Evolutionary conservation across 768 basidiomycete genomes (phyloP), one percentile per base, ranked within the genome.

Genomic region (Termitomyces sp.): DNA sequence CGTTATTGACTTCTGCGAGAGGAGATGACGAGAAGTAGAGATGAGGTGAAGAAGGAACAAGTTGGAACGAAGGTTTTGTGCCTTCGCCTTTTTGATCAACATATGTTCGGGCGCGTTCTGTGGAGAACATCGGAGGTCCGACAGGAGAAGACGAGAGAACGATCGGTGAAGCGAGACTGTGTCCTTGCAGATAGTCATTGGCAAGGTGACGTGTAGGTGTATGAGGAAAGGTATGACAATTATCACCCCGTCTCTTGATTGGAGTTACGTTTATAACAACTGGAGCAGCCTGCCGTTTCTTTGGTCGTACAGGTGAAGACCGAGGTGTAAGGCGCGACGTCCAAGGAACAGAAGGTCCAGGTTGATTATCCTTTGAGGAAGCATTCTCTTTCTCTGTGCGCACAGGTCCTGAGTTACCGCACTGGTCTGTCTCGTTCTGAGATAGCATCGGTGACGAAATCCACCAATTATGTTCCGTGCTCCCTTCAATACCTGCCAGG

Each of bases 401-500:
- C 7, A 58, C 18, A 20, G 53, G 52, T 14, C 41, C 57, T 52
- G 59, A 40, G 16, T 41, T 30, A 18, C 28, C 56, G 1, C 20
- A 20, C 20, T 61, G 50, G 28, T 50, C 47, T 32, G 16, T 55
- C 16, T 20, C 50, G 6, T 56, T 20, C 50, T 61, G 59, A 2
- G 61, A 61, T 12, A 50, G 49, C 9, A 28, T 12, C 18, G 63
- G 55, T 14, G 59, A 61, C 14, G 63, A 52, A 13, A 63, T 50
- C 70, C 72, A 73, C 72, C 73, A 75, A 26, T 61, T 59, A 55
- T 72, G 69, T 57, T 73, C 70, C 52, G 72, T 58, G 23, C 48
- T 70, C 51, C 71, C 73, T 23, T 71, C 68, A 2, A 77, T 69
- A 2, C 74, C 73, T 3, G 76, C 74, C 12, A 73, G 69, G 1